These are phyloP conservation scores for Artemisia argyi DNA, from an alignment of 129 eudicot species.

Conservation along the genomic window DNA sequence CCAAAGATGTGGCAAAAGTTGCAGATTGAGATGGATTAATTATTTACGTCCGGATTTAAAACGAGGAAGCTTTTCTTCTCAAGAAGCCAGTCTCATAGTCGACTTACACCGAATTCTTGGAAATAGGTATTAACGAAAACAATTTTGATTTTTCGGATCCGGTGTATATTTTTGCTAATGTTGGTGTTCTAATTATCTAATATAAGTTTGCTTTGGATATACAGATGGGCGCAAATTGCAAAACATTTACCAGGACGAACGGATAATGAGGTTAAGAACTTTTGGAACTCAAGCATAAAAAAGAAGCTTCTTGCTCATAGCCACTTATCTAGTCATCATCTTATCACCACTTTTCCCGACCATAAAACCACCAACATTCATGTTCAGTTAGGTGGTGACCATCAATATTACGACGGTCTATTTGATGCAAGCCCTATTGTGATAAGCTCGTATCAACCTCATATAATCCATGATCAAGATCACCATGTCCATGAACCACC, in stretches of 20 bases:
- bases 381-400: constrained; percentile 15
- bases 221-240: constrained; percentile 76
- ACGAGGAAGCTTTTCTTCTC: constrained; percentile 69
- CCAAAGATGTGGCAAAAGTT: constrained; percentile 91
- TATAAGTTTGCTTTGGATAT: constrained; percentile 9
- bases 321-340: constrained; percentile 33
- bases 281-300: constrained; percentile 81
- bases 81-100: constrained; percentile 71
- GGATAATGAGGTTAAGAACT: constrained; percentile 75
- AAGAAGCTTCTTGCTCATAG: constrained; percentile 61
- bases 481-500: constrained; percentile 21
- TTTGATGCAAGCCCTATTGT: constrained; percentile 30
- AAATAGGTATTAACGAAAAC: constrained; percentile 44
- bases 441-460: constrained; percentile 30
- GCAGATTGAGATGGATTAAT: constrained; percentile 84
- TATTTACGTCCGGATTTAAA: constrained; percentile 84
- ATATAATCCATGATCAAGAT: constrained; percentile 28
- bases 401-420: constrained; percentile 31
- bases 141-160: not conserved
- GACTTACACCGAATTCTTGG: constrained; percentile 78
- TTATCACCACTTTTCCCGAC: constrained; percentile 24
- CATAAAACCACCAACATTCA: constrained; percentile 28
- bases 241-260: constrained; percentile 72
- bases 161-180: not conserved
- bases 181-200: not conserved